phyloP scores from a whole-genome alignment of 306 rosid genomes.

The Vigna hirtella region DNA sequence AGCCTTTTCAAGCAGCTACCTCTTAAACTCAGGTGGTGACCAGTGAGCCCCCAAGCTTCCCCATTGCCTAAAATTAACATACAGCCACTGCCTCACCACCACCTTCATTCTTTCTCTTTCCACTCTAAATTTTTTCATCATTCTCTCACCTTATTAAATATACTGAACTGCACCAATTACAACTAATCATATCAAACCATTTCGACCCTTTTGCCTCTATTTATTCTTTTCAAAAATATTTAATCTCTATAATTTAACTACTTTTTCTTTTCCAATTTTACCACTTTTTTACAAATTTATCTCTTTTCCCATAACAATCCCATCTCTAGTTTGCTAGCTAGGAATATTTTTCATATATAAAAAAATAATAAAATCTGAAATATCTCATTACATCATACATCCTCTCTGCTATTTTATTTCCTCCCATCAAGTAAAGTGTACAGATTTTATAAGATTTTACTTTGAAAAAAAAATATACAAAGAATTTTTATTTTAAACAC shows the following conservation, averaged over 20 bases:
- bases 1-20: slow-evolving; percentile 33
- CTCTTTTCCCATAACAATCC: background rate
- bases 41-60: slow-evolving; percentile 9
- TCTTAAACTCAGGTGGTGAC: slow-evolving; percentile 57
- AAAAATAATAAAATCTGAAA: slow-evolving; percentile 14
- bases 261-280: background rate
- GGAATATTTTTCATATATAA: background rate
- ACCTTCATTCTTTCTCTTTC: slow-evolving; percentile 48
- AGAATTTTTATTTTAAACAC: too few relatives aligned
- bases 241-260: background rate
- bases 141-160: slow-evolving; percentile 15
- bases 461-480: background rate
- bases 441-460: background rate
- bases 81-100: slow-evolving; percentile 15
- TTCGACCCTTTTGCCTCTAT: slow-evolving; percentile 33
- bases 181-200: slow-evolving; percentile 20
- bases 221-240: slow-evolving; percentile 34
- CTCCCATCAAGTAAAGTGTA: background rate
- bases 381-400: background rate
- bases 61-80: slow-evolving; percentile 44
- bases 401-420: slow-evolving; percentile 22
- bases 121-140: slow-evolving; percentile 32
- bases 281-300: background rate
- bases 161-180: slow-evolving; percentile 13
- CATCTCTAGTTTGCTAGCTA: background rate